phyloP scores from a whole-genome alignment of 2,329 filamentous ascomycete species.

The Neonectria faginata region DNA sequence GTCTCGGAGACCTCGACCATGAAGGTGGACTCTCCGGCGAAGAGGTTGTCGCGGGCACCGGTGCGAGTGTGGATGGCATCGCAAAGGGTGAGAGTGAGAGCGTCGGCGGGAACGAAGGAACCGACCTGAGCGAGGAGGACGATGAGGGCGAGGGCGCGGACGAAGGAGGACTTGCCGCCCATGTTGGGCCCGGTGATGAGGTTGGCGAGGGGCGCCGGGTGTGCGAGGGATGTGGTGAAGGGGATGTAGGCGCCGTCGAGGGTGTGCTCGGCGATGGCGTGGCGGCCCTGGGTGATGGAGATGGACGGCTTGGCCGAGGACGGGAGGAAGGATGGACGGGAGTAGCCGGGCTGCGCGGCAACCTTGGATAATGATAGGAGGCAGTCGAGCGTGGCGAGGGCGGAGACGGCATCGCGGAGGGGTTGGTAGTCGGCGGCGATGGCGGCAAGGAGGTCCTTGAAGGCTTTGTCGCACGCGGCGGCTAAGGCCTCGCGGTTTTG shows the following conservation, averaged over 20 bases:
- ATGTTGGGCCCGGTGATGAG: slow-evolving; percentile 98
- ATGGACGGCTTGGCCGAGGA: slow-evolving; percentile 75
- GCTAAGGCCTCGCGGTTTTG: slow-evolving; percentile 95
- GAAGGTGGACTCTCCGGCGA: slow-evolving; percentile 94
- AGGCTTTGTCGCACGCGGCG: slow-evolving; percentile 90
- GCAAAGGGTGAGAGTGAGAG: slow-evolving; percentile 80
- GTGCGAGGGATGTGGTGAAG: slow-evolving; percentile 82
- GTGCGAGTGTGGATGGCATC: slow-evolving; percentile 96
- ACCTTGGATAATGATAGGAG: slow-evolving; percentile 87
- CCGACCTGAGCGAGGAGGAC: slow-evolving; percentile 95
- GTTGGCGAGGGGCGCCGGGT: slow-evolving; percentile 75
- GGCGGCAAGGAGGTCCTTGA: slow-evolving; percentile 74
- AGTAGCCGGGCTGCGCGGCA: slow-evolving; percentile 87
- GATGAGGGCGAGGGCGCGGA: slow-evolving; percentile 90
- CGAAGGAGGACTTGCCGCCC: slow-evolving; percentile 98
- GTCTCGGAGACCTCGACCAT: slow-evolving; percentile 98
- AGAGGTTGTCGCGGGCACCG: slow-evolving; percentile 95
- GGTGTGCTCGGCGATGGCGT: slow-evolving; percentile 95
- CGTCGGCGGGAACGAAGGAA: slow-evolving; percentile 87
- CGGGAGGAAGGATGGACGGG: slow-evolving; percentile 76
- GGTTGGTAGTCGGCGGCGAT: slow-evolving; percentile 89
- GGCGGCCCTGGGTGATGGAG: slow-evolving; percentile 73
- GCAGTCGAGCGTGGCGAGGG: slow-evolving; percentile 89
- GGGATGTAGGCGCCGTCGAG: slow-evolving; percentile 90
- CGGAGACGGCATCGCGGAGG: slow-evolving; percentile 87